Evolutionary conservation across 495 filamentous ascomycete species (phyloP), one percentile per base, ranked within the genome.

Genomic region (Podospora pseudopauciseta): DNA sequence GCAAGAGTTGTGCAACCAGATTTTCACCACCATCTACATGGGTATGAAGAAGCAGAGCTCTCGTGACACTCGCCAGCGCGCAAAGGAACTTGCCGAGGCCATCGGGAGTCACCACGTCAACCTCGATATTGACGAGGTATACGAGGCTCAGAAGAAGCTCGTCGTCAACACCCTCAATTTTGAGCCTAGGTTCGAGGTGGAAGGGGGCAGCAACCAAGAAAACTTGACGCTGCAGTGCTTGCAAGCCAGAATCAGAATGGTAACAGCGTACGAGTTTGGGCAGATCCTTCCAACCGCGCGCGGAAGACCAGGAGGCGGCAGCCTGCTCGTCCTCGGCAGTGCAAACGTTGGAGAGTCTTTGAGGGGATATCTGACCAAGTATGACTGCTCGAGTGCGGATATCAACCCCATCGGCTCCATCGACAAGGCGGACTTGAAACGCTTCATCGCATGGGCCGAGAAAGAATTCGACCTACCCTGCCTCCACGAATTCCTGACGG

Each of bases 21-120:
- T 95, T 32, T 92, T 96, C 73, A 85, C 88, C 61, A 96, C 93
- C 0, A 76, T 80, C 57, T 97, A 90, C 77, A 92, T 97, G 90
- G 94, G 94, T 13, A 97, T 87, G 81, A 76, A 83, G 49, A 82
- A 85, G 64, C 90, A 96, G 68, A 89, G 86, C 16, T 87, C 85
- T 20, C 76, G 79, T 26, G 92, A 94, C 65, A 97, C 94, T 2
- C 82, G 92, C 2, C 78, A 83, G 26, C 83, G 94, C 56, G 91
- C 94, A 0, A 86, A 85, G 72, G 83, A 86, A 1, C 83, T 97
- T 1, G 79, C 92, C 0, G 75, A 83, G 4, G 85, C 82, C 9
- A 94, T 97, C 60, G 92, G 93, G 7, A 77, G 78, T 28, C 91
- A 92, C 71, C 92, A 95, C 73, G 79, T 86, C 23, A 87, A 95